A percentile compares a stretch with the other conserved stretches of the same genome.
Evolutionary conservation across 495 filamentous ascomycete genomes (phyloP).

Genomic region (Penicillium longicatenatum): DNA sequence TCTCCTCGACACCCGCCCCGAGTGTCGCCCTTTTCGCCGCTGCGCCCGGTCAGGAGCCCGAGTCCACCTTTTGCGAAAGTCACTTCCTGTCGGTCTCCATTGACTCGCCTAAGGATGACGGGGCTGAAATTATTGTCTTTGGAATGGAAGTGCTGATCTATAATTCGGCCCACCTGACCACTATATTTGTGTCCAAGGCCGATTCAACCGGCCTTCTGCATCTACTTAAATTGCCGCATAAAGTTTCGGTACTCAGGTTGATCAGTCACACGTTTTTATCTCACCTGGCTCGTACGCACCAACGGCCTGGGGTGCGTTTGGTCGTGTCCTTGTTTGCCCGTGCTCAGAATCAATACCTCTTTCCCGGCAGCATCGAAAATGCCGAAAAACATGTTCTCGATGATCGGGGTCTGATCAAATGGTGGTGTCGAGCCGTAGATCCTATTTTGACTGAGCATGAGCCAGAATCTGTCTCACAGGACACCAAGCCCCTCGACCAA

Average conservation of each 20-base stretch:
- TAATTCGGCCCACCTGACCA: conserved; percentile 75
- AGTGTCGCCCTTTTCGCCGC: conserved; percentile 77
- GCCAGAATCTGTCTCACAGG: conserved; percentile 41
- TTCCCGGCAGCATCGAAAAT: conserved; percentile 88
- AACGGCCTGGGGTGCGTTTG: conserved; percentile 66
- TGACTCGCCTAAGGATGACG: conserved; percentile 34
- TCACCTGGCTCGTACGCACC: conserved; percentile 67
- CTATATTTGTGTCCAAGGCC: conserved; percentile 93
- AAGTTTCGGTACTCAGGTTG: conserved; percentile 70
- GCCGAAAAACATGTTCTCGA: conserved; percentile 87
- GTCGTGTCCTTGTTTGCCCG: conserved; percentile 92
- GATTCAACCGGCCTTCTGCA: conserved; percentile 91
- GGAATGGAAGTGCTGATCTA: conserved; percentile 68
- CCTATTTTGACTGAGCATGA: conserved; percentile 60
- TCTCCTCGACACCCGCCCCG: conserved; percentile 79
- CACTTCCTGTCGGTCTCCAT: conserved; percentile 83
- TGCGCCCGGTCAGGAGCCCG: conserved; percentile 65
- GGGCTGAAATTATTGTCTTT: conserved; percentile 58
- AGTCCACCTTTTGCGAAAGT: conserved; percentile 80
- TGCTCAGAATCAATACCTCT: conserved; percentile 91
- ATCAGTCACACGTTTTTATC: conserved; percentile 75
- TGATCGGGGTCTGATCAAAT: conserved; percentile 83
- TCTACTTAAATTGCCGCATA: conserved; percentile 59
- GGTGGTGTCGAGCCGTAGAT: conserved; percentile 91
- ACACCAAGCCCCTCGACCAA: conserved; percentile 45